Base-by-base conservation (phyloP, 805 yeast genomes). In the Wickerhamomyces subpelliculosus region DNA sequence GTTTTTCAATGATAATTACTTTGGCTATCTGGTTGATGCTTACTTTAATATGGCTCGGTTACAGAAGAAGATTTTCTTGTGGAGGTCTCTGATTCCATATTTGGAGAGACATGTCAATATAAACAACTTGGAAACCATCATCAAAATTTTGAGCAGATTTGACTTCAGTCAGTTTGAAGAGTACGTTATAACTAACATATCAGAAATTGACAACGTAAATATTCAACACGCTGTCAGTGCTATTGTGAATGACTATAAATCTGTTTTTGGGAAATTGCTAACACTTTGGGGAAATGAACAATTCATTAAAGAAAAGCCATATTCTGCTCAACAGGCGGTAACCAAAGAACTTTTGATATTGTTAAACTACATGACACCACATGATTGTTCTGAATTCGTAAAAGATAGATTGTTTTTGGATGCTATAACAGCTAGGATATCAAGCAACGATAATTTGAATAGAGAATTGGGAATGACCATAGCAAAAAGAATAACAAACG, bases 401-500 rank as follows among this genome's bases (percentile, higher is more conserved):
- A 54, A 49, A 11, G 58, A 67, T 8, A 38, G 58, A 3, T 37
- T 37, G 0, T 80, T 80, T 47, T 53, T 80, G 13, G 52, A 62
- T 19, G 68, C 75, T 0, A 64, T 83, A n/a, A 70, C 83, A 0
- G 59, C 65, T 36, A 62, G 80, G 27, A 61, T 83, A n/a, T 67
- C 66, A 20, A 72, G 82, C 0, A 65, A 66, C 32, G 65, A 75
- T 2, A 48, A 55, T 2, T 52, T 49, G n/a, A 57, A 69, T 2
- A 68, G 84, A 39, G 51, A 64, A 12, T 55, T 79, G 24, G 88
- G 80, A 0, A 73, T 81, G 55, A 49, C 70, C 13, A 54, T 81
- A 7, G 85, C 84, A 1, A 81, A 80, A 48, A 51, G 54, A 13
- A 52, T 75, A 1, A 55, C 55, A 0, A 50, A 54, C 16, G 46